Evolutionary conservation across 495 filamentous ascomycete species (phyloP).

Genomic region (Trichodelitschia bisporula): DNA sequence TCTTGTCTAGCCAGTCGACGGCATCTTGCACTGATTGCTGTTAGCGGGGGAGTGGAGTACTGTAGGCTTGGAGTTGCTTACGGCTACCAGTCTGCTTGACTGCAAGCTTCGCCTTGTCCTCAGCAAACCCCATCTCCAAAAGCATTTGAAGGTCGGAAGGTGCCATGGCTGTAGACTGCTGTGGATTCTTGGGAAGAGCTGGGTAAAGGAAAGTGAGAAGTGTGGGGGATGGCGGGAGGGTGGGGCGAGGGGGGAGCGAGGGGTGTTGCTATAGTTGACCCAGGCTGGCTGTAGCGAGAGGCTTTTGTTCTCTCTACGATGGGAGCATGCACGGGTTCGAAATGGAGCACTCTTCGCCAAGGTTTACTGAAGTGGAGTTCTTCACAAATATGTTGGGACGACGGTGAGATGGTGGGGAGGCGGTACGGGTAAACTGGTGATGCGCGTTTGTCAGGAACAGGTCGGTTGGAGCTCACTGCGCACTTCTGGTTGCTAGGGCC

Average conservation of each 20-base stretch:
- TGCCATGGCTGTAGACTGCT: slow-evolving; percentile 25
- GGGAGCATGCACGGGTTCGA: no score
- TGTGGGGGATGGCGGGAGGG: background rate
- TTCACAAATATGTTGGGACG: no score
- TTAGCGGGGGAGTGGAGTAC: slow-evolving; percentile 1
- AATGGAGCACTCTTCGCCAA: no score
- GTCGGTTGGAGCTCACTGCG: no score
- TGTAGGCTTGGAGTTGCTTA: slow-evolving; percentile 19
- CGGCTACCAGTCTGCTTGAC: slow-evolving; percentile 51
- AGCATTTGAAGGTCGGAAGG: slow-evolving; percentile 53
- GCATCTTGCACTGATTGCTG: slow-evolving; percentile 49
- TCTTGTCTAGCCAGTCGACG: slow-evolving; percentile 80
- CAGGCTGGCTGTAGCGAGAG: no score
- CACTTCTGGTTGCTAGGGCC: no score
- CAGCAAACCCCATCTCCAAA: slow-evolving; percentile 87
- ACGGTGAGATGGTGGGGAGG: no score
- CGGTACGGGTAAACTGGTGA: no score
- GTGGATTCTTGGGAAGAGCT: slow-evolving; percentile 1
- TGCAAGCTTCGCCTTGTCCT: slow-evolving; percentile 53
- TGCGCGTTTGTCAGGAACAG: no score
- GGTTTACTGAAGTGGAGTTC: no score
- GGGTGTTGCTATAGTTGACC: background rate
- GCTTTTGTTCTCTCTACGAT: no score
- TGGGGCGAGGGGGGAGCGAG: background rate
- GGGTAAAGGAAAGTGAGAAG: background rate